Conservation (phyloP, 495 filamentous ascomycete genomes). For the Elasticomyces elasticus region DNA sequence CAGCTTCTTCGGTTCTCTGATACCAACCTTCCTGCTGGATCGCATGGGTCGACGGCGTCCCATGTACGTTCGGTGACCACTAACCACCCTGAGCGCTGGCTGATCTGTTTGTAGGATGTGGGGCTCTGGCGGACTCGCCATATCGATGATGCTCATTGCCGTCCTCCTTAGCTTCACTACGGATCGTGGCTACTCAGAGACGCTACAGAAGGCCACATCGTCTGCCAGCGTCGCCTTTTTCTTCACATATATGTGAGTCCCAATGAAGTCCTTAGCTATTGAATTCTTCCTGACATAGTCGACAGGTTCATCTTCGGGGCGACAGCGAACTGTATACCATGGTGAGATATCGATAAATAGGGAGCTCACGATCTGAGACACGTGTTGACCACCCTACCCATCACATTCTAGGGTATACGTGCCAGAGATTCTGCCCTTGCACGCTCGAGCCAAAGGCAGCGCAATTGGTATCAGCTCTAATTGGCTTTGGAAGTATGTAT, state of each 20-base stretch:
- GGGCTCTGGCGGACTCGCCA: slow-evolving; percentile 39
- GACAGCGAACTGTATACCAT: slow-evolving; percentile 31
- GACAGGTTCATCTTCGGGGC: slow-evolving; percentile 33
- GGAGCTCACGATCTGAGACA: too few relatives aligned
- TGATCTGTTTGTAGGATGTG: slow-evolving; percentile 33
- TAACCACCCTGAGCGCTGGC: background rate
- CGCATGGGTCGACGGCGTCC: slow-evolving; percentile 38
- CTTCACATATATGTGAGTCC: slow-evolving; percentile 38
- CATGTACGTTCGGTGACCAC: slow-evolving; percentile 25
- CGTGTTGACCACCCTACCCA: background rate
- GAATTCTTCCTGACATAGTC: background rate
- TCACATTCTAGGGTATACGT: background rate
- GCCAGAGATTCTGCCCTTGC: slow-evolving; percentile 54
- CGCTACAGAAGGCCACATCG: slow-evolving; percentile 24
- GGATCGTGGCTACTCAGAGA: slow-evolving; percentile 18
- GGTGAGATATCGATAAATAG: too few relatives aligned
- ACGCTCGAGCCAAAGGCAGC: slow-evolving; percentile 61
- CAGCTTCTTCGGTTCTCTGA: slow-evolving; percentile 35
- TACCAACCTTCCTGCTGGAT: slow-evolving; percentile 41
- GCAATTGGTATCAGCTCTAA: slow-evolving; percentile 31
- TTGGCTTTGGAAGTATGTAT: slow-evolving; percentile 14
- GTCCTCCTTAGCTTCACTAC: slow-evolving; percentile 38
- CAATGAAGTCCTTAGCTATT: too few relatives aligned
- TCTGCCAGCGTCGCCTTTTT: slow-evolving; percentile 40
- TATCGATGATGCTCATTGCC: slow-evolving; percentile 44